Conservation (phyloP, 306 rosid genomes). For the Purshia tridentata region DNA sequence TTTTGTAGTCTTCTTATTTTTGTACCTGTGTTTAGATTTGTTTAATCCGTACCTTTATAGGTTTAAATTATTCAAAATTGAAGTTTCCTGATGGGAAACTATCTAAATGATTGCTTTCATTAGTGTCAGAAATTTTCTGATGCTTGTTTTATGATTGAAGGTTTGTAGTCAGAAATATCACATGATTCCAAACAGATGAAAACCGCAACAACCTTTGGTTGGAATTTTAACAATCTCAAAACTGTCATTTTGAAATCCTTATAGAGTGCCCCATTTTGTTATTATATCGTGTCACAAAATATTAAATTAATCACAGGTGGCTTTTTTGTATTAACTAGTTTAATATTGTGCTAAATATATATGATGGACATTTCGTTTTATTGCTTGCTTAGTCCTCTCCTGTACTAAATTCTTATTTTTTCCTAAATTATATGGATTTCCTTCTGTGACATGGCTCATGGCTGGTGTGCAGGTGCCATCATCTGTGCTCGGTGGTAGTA, state of each 20-base stretch:
- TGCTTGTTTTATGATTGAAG: background rate
- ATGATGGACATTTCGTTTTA: background rate
- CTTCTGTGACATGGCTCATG: conserved; percentile 13
- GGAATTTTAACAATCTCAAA: background rate
- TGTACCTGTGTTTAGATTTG: background rate
- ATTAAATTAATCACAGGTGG: background rate
- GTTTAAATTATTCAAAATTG: background rate
- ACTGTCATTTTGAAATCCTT: background rate
- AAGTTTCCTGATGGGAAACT: background rate
- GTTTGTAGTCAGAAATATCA: background rate
- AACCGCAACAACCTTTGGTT: background rate
- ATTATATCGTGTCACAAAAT: background rate
- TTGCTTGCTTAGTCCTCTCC: conserved; percentile 1
- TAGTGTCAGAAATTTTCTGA: background rate
- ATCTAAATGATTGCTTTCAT: background rate
- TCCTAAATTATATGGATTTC: background rate
- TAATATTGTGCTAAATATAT: background rate
- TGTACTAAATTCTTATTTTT: background rate
- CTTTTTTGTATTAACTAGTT: background rate
- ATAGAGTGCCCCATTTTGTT: background rate
- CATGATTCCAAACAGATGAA: conserved; percentile 1
- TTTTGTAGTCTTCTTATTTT: background rate
- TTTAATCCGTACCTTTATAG: background rate
- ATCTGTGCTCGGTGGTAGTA: conserved; percentile 26
- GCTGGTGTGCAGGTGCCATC: conserved; percentile 45